A percentile compares a stretch with the other conserved stretches of the same genome.
These are phyloP conservation scores for Lipomyces kockii DNA, from an alignment of 805 yeast genomes.

Conservation along the genomic window DNA sequence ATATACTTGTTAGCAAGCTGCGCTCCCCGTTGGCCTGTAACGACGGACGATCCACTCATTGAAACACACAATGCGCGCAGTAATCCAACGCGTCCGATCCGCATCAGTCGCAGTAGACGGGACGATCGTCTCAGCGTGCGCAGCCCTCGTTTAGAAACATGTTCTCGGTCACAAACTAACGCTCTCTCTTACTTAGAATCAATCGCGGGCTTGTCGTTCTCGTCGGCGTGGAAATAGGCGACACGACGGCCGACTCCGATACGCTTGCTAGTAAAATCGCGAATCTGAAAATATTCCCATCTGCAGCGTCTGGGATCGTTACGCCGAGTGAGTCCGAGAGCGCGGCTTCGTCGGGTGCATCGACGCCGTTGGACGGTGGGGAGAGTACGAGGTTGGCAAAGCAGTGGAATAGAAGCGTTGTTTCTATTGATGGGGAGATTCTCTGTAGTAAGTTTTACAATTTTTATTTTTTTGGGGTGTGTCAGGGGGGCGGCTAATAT, in stretches of 20 bases:
- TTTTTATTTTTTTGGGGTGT: not conserved
- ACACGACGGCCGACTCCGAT: constrained; percentile 72
- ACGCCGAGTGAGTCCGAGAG: constrained; percentile 55
- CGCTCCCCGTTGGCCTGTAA: not conserved
- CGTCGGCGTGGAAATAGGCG: constrained; percentile 82
- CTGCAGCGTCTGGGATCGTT: constrained; percentile 43
- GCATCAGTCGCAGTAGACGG: constrained; percentile 89
- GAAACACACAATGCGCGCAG: constrained; percentile 70
- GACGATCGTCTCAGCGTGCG: constrained; percentile 65
- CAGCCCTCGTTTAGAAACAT: not conserved
- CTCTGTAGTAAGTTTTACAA: constrained; percentile 56
- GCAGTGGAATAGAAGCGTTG: constrained; percentile 76
- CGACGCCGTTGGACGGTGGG: not conserved
- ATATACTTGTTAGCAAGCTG: too few relatives aligned
- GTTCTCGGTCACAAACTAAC: not conserved
- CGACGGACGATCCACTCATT: not conserved
- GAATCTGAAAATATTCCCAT: constrained; percentile 73
- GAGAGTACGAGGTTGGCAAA: constrained; percentile 39
- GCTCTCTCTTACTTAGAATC: constrained; percentile 48
- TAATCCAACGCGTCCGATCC: constrained; percentile 82
- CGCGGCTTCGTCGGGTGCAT: constrained; percentile 6
- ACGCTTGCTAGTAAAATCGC: constrained; percentile 70
- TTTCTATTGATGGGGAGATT: constrained; percentile 71
- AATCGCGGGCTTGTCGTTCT: constrained; percentile 75
- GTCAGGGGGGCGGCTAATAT: not conserved